phyloP scores from a whole-genome alignment of 23 red algal species.

The Gracilaria caudata region DNA sequence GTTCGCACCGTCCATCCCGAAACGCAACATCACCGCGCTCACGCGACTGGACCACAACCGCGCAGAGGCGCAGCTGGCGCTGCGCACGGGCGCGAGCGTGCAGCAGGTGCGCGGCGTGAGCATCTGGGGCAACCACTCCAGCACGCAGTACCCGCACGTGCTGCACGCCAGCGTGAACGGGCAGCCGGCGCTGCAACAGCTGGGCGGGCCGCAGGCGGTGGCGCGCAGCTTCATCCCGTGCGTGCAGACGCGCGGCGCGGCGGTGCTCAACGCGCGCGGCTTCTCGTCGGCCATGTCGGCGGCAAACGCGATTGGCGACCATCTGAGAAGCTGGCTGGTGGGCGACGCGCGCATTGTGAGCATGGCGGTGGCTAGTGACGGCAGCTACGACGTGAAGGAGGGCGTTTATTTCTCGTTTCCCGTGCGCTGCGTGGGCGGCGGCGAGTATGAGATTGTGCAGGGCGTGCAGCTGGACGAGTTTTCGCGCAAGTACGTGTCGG shows the following conservation, averaged over 20 bases:
- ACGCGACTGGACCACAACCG: conserved; percentile 99
- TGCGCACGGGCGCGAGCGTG: conserved; percentile 36
- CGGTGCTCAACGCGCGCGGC: conserved; percentile 83
- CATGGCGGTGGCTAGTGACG: conserved; percentile 84
- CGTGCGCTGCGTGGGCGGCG: conserved; percentile 73
- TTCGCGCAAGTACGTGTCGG: conserved; percentile 85
- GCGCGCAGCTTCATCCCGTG: conserved; percentile 75
- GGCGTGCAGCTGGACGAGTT: conserved; percentile 83
- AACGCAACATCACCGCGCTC: conserved; percentile 89
- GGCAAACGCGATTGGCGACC: conserved; percentile 86
- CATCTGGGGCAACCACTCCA: conserved; percentile 98
- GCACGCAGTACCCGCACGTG: conserved; percentile 95
- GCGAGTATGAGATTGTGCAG: conserved; percentile 82
- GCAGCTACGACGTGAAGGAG: conserved; percentile 81
- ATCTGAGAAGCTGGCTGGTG: conserved; percentile 85
- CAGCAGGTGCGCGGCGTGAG: conserved; percentile 71
- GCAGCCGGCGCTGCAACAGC: conserved; percentile 40
- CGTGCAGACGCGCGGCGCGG: conserved; percentile 94
- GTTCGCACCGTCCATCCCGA: conserved; percentile 78
- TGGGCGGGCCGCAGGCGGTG: conserved; percentile 66
- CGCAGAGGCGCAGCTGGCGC: conserved; percentile 60
- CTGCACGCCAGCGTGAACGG: conserved; percentile 54
- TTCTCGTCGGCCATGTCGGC: conserved; percentile 93
- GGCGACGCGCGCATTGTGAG: conserved; percentile 75
- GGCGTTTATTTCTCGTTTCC: conserved; percentile 92